Conservation (phyloP, 2,329 filamentous ascomycete genomes). For the Colletotrichum caudatum region DNA sequence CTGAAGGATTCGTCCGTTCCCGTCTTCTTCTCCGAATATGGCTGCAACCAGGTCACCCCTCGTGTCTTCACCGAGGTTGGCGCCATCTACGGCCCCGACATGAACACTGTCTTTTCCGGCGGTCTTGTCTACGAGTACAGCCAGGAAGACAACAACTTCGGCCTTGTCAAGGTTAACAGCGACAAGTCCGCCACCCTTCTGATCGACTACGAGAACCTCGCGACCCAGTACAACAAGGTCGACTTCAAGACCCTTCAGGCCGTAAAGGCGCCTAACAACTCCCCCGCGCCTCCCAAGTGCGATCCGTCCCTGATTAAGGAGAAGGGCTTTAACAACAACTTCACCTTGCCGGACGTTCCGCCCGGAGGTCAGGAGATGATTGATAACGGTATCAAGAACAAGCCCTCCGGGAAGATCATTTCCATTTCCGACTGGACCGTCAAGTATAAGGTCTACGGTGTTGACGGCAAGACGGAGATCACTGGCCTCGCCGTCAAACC, state of each 20-base stretch:
- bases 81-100: conserved; percentile 77
- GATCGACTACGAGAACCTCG: conserved; percentile 78
- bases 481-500: conserved; percentile 61
- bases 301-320: conserved; percentile 73
- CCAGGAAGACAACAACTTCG: conserved; percentile 75
- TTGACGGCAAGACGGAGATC: conserved; percentile 55
- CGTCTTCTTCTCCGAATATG: conserved; percentile 85
- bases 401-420: conserved; percentile 76
- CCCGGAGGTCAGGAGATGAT: conserved; percentile 78
- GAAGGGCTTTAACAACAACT: conserved; percentile 80
- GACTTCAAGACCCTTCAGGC: conserved; percentile 77
- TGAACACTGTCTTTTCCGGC: conserved; percentile 77
- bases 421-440: conserved; percentile 74
- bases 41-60: conserved; percentile 79
- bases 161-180: conserved; percentile 71
- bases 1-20: conserved; percentile 77
- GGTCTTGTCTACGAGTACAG: conserved; percentile 86
- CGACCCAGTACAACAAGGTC: conserved; percentile 79
- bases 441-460: conserved; percentile 55
- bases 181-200: conserved; percentile 70
- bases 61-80: conserved; percentile 82
- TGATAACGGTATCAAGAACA: conserved; percentile 76
- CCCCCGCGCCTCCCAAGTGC: conserved; percentile 71
- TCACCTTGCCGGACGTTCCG: conserved; percentile 78
- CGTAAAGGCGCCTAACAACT: conserved; percentile 67